phyloP scores from a whole-genome alignment of 495 filamentous ascomycete species.

The Aspergillus homomorphus region DNA sequence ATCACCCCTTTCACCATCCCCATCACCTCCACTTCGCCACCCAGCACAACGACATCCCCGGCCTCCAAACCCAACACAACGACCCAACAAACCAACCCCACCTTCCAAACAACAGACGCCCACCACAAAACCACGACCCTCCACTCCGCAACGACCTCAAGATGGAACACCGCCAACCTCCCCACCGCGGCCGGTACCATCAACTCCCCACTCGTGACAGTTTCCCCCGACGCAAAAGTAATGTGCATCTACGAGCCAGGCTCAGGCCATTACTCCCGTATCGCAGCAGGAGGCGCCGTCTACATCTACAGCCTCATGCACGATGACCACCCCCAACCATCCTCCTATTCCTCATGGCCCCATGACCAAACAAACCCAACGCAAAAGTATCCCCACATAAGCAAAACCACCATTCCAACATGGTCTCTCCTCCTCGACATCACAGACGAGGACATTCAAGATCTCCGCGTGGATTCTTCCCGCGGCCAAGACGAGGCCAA shows the following conservation, averaged over 20 bases:
- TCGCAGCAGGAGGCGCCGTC: slow-evolving; percentile 16
- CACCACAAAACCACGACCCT: background rate
- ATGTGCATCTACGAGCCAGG: slow-evolving; percentile 20
- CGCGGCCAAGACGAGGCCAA: background rate
- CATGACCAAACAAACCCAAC: background rate
- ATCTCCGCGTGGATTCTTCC: background rate
- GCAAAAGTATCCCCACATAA: background rate
- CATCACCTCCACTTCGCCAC: background rate
- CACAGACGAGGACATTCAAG: background rate
- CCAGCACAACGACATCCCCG: background rate
- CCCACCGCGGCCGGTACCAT: slow-evolving; percentile 12
- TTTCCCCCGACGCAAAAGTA: slow-evolving; percentile 16
- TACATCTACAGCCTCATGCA: slow-evolving; percentile 16
- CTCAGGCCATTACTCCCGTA: slow-evolving; percentile 9
- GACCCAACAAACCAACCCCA: slow-evolving; percentile 7
- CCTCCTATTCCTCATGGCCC: background rate
- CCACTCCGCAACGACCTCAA: background rate
- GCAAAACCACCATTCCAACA: background rate
- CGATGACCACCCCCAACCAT: background rate
- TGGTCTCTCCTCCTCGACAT: background rate
- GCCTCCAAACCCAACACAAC: background rate
- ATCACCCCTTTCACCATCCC: slow-evolving; percentile 3
- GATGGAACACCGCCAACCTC: slow-evolving; percentile 19
- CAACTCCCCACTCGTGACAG: slow-evolving; percentile 16
- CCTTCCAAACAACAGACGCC: slow-evolving; percentile 5